Conservation (phyloP, 805 yeast genomes). For the Candida easanensis region DNA sequence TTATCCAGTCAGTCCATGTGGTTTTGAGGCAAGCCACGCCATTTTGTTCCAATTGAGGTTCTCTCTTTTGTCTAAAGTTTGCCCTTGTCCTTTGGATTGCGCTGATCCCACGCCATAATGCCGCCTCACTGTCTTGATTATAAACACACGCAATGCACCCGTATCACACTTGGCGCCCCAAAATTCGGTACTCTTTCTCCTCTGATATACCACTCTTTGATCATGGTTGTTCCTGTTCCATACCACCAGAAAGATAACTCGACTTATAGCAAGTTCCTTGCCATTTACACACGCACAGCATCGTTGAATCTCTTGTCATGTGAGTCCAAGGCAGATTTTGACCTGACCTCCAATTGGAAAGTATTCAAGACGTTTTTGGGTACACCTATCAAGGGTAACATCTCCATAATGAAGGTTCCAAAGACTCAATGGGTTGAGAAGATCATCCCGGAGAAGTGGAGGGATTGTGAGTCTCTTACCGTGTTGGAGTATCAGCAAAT, state of each 20-base stretch:
- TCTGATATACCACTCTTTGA: not conserved
- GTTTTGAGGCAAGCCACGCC: no score
- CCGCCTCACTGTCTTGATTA: no score
- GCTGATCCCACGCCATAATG: no score
- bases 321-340: constrained; percentile 33
- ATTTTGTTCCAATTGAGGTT: no score
- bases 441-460: constrained; percentile 10
- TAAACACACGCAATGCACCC: no score
- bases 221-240: constrained; percentile 1
- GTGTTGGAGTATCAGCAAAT: constrained; percentile 31
- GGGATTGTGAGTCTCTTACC: constrained; percentile 24
- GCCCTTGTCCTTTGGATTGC: no score
- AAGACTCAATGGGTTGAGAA: not conserved
- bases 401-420: not conserved
- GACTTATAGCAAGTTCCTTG: constrained; percentile 37
- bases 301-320: constrained; percentile 23
- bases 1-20: no score
- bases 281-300: constrained; percentile 33
- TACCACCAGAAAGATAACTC: constrained; percentile 27
- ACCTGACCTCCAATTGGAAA: constrained; percentile 30
- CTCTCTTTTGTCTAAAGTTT: no score
- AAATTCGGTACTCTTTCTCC: not conserved
- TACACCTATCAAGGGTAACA: not conserved
- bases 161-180: not conserved
- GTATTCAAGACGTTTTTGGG: not conserved